Base-by-base conservation (phyloP, 257 asterid species). In the Prunella vulgaris region DNA sequence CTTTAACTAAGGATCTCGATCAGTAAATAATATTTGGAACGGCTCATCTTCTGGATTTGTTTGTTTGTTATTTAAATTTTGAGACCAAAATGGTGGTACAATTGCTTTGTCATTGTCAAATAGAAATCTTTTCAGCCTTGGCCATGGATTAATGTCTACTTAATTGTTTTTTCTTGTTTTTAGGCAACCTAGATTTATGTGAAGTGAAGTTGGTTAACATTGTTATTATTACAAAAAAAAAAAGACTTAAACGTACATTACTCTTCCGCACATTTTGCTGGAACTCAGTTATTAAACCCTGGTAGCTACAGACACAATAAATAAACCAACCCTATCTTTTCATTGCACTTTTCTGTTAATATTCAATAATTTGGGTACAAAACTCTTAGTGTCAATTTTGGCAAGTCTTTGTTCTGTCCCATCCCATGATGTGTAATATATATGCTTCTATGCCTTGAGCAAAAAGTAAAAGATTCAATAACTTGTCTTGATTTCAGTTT, bases 1-100 rank as follows among this genome's bases (percentile, higher is more conserved):
- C 32, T 53, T 37, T 70, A 32, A 59, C 68, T 30, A 14, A 10
- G 63, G 68, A 60, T 72, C 66, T 49, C 24, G n/a, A 22, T 30
- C 58, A 14, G 6, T 24, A 28, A 10, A 24, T 38, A 13, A 56
- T 57, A 61, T 12, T 13, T n/a, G 1, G 46, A 54, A 46, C 60
- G 38, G 12, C 37, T n/a, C 56, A 44, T 42, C 27, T 53, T 71
- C 10, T 32, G 59, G 37, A 52, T 13, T 6, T 42, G 3, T 71
- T 70, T 12, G 4, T 57, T 57, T 9, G 3, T 60, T 18, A 1
- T 22, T 65, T 28, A 40, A 24, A 22, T 69, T 33, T 35, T 51
- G 10, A 58, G 42, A 46, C 37, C 14, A 5, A 60, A 59, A 38
- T n/a, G 32, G 49, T 42, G 65, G 22, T 24, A 25, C 9, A 5